These are phyloP conservation scores for Fusarium floridanum DNA, from an alignment of 2,329 filamentous ascomycete genomes.

Conservation along the genomic window DNA sequence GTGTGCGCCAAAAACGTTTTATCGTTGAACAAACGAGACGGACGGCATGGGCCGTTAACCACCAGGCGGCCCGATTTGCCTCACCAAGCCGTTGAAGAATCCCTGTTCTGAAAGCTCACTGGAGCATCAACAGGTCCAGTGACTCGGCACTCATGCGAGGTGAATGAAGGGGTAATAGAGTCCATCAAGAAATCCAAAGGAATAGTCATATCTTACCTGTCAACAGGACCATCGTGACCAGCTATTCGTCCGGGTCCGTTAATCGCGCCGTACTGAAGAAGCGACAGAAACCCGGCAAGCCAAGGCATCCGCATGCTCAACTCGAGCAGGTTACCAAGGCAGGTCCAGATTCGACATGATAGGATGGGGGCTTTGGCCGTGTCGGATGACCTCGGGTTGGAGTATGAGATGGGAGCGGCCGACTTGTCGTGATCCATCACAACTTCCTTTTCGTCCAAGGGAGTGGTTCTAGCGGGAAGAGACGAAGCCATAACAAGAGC, in stretches of 20 bases:
- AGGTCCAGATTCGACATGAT: slow-evolving; percentile 82
- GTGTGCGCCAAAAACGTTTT: slow-evolving; percentile 23
- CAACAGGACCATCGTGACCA: slow-evolving; percentile 80
- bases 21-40: slow-evolving; percentile 14
- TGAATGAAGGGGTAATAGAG: slow-evolving; percentile 47
- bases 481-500: slow-evolving; percentile 77
- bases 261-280: slow-evolving; percentile 80
- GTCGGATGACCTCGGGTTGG: slow-evolving; percentile 29
- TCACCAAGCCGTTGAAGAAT: slow-evolving; percentile 32
- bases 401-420: slow-evolving; percentile 32
- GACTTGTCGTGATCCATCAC: slow-evolving; percentile 33
- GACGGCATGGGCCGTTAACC: slow-evolving; percentile 35
- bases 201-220: slow-evolving; percentile 79
- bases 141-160: slow-evolving; percentile 61
- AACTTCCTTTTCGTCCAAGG: slow-evolving; percentile 42
- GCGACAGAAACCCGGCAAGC: slow-evolving; percentile 80
- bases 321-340: slow-evolving; percentile 78
- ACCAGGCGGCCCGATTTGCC: slow-evolving; percentile 35
- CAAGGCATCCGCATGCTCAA: slow-evolving; percentile 89
- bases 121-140: slow-evolving; percentile 58
- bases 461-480: slow-evolving; percentile 66
- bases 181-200: slow-evolving; percentile 47
- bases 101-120: slow-evolving; percentile 51
- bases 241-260: slow-evolving; percentile 82
- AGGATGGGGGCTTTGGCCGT: slow-evolving; percentile 73